phyloP scores from a whole-genome alignment of 768 basidiomycete genomes.

The Stropharia rugosoannulata region DNA sequence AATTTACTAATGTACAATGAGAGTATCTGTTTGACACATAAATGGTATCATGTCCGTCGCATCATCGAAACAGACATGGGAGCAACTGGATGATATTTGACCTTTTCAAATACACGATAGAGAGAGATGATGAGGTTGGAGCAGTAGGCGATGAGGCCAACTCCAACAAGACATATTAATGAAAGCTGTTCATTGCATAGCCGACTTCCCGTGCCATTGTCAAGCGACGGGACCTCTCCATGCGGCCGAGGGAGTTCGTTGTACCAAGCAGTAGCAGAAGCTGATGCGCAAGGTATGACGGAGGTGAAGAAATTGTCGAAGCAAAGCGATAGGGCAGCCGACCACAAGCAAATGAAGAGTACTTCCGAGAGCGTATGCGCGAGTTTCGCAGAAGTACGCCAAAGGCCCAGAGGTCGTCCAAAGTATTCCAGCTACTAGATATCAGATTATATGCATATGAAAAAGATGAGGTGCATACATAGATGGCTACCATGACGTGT shows the following conservation, averaged over 20 bases:
- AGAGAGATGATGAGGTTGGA: conserved; percentile 82
- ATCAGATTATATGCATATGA: conserved; percentile 11
- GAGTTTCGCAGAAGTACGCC: conserved; percentile 85
- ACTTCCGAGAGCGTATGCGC: conserved; percentile 87
- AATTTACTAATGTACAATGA: conserved; percentile 2
- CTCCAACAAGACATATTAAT: conserved; percentile 74
- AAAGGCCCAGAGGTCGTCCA: conserved; percentile 87
- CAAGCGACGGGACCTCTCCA: conserved; percentile 38
- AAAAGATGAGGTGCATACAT: conserved; percentile 47
- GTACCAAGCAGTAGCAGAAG: conserved; percentile 69
- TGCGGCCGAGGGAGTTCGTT: conserved; percentile 58
- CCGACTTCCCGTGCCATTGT: conserved; percentile 48
- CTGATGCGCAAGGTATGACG: conserved; percentile 70
- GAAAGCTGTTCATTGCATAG: conserved; percentile 78
- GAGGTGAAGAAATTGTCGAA: conserved; percentile 95
- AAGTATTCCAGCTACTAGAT: conserved; percentile 81
- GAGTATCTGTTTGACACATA: not conserved
- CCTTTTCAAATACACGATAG: conserved; percentile 87
- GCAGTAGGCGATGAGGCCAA: conserved; percentile 80
- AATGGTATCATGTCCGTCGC: conserved; percentile 12
- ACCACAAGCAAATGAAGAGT: conserved; percentile 92
- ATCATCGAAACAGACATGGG: conserved; percentile 16
- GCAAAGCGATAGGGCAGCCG: conserved; percentile 80
- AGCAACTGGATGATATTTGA: conserved; percentile 62
- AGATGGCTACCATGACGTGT: conserved; percentile 84